Evolutionary conservation across 176 grass and related monocot genomes (phyloP).

Genomic region (Cenchrus americanus): DNA sequence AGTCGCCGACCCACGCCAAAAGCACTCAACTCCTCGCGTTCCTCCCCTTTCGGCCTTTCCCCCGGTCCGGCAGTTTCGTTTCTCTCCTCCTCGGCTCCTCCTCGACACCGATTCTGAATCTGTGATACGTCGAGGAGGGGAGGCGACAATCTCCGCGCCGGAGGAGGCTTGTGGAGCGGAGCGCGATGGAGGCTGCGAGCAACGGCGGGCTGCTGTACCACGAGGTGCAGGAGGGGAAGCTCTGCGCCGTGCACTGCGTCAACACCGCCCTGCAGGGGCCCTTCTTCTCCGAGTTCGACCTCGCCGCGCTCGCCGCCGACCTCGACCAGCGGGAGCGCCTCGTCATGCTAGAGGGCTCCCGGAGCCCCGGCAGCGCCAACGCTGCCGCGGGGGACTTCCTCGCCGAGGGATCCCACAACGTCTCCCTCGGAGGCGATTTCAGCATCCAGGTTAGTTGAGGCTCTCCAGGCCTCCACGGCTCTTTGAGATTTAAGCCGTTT

Average conservation of each 20-base stretch:
- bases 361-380: conserved; percentile 28
- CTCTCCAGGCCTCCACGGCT: background rate
- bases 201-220: conserved; percentile 97
- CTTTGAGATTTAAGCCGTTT: background rate
- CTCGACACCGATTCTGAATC: conserved; percentile 34
- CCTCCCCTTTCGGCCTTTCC: background rate
- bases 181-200: conserved; percentile 47
- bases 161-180: conserved; percentile 27
- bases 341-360: conserved; percentile 68
- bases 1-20: conserved; percentile 13
- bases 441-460: conserved; percentile 78
- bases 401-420: conserved; percentile 79
- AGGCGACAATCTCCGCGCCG: background rate
- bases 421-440: conserved; percentile 95
- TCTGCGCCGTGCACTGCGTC: conserved; percentile 99
- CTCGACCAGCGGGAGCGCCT: conserved; percentile 84
- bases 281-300: conserved; percentile 99
- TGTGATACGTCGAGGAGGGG: background rate
- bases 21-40: conserved; percentile 27
- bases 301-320: conserved; percentile 89
- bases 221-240: conserved; percentile 97
- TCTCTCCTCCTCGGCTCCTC: background rate
- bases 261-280: conserved; percentile 95
- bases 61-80: conserved; percentile 16
- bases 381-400: conserved; percentile 62